Evolutionary conservation across 805 yeast species (phyloP).

Genomic region (Sugiyamaella americana): DNA sequence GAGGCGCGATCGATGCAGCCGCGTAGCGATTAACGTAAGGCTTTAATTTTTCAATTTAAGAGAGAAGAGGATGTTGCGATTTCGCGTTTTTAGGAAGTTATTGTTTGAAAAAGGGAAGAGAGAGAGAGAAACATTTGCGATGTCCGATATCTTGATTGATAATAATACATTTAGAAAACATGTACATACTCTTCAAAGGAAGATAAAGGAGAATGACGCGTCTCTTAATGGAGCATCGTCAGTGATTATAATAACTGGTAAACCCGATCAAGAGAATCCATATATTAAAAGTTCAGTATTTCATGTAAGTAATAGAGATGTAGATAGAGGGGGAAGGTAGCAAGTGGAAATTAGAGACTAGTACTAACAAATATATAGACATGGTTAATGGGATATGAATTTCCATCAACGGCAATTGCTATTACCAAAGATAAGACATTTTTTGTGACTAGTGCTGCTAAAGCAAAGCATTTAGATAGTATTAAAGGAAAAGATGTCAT

Average conservation of each 20-base stretch:
- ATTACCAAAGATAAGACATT: slow-evolving; percentile 54
- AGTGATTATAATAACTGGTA: slow-evolving; percentile 68
- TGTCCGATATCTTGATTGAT: slow-evolving; percentile 24
- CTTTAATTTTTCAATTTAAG: no score
- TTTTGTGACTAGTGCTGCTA: slow-evolving; percentile 74
- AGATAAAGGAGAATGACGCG: slow-evolving; percentile 21
- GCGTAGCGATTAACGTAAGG: no score
- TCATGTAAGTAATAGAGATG: slow-evolving; percentile 37
- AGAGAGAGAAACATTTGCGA: no score
- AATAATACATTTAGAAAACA: slow-evolving; percentile 29
- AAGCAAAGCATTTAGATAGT: slow-evolving; percentile 69
- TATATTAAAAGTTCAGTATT: slow-evolving; percentile 80
- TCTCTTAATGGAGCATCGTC: slow-evolving; percentile 42
- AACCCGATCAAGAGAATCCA: slow-evolving; percentile 81
- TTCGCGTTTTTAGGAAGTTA: no score
- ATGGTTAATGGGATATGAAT: slow-evolving; percentile 92
- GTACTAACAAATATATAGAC: slow-evolving; percentile 29
- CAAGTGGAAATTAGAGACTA: no score
- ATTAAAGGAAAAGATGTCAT: slow-evolving; percentile 44
- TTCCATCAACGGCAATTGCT: slow-evolving; percentile 80
- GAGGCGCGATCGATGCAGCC: no score
- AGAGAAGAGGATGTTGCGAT: no score
- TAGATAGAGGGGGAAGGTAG: background rate
- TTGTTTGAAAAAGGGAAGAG: no score
- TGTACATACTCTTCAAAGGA: slow-evolving; percentile 26